Base-by-base conservation (phyloP, 2,329 filamentous ascomycete genomes). In the Diplocarpon mali region DNA sequence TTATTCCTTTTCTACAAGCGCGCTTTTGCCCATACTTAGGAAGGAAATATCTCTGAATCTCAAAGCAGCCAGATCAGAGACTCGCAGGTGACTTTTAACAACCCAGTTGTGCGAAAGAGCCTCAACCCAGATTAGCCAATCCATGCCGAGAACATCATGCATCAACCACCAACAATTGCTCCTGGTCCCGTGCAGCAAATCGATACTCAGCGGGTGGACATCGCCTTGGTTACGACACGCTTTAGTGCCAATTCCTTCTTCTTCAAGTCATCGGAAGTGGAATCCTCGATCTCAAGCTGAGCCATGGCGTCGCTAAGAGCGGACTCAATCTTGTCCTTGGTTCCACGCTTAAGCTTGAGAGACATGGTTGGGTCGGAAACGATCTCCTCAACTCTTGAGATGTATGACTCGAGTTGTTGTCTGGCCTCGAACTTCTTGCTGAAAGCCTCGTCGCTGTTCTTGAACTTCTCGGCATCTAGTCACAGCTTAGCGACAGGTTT, bases 171-270 rank as follows among this genome's bases (percentile, higher is more conserved):
- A 41, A 46, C 45, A 47, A 46, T 52, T 51, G 51, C 50, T 51
- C 53, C 53, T 38, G 53, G 46, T 55, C 47, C 46, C 45, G 39
- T 40, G 39, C 42, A 32, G 39, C 42, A 52, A 42, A 48, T 40
- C 38, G n/a, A 35, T 29, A 51, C 53, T 66, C 80, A 94, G 70
- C 86, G 82, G 64, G 86, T 89, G 55, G 86, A 81, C 86, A 94
- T 94, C 31, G 52, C 89, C 84, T 96, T 98, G 71, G 92, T 98
- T 62, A 98, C 89, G 59, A 94, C 79, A 64, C 92, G 79, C 87
- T 96, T 98, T 55, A 98, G 79, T 51, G 88, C 88, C 57, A 98
- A 76, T 78, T 98, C 92, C 83, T 95, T 94, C 87, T 96, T 96
- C 86, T 94, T 96, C 60, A 98, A 76, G 66, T 98, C 92, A 60